Percentiles rank a stretch among this genome's conserved stretches.
Conservation (phyloP, 306 rosid genomes). For the Abrus pulchellus region DNA sequence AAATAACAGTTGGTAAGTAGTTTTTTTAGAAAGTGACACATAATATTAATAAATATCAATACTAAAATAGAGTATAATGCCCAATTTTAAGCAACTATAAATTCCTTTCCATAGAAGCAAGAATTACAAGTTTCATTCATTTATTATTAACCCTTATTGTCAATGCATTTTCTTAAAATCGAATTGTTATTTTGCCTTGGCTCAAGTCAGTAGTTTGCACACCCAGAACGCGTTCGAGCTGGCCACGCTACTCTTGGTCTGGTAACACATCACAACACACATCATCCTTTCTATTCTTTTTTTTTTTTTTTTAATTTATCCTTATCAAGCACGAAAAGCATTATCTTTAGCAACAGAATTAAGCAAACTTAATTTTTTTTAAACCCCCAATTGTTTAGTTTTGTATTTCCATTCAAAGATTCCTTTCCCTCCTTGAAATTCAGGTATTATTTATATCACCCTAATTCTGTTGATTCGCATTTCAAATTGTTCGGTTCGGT, state of each 20-base stretch:
- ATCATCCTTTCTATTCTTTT: not conserved
- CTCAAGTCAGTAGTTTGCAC: constrained; percentile 43
- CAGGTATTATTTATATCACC: constrained; percentile 35
- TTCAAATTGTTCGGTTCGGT: not conserved
- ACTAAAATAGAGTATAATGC: constrained; percentile 4
- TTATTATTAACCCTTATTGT: not conserved
- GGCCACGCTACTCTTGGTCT: constrained; percentile 35
- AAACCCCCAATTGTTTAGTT: constrained; percentile 4
- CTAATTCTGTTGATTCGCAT: constrained; percentile 25
- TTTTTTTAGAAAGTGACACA: constrained; percentile 26
- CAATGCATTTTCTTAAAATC: not conserved
- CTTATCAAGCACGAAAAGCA: constrained; percentile 48
- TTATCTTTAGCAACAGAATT: not conserved
- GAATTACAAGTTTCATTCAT: not conserved
- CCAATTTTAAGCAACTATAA: not conserved
- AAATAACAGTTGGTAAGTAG: not conserved
- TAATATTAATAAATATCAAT: not conserved
- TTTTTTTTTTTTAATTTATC: not conserved
- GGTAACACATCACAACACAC: constrained; percentile 38
- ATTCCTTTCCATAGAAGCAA: constrained; percentile 2
- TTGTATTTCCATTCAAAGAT: constrained; percentile 27
- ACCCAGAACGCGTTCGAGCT: constrained; percentile 43
- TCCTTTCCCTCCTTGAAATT: constrained; percentile 34
- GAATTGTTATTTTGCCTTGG: not conserved
- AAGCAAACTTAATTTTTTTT: not conserved